These are phyloP conservation scores for Exophiala alcalophila DNA, from an alignment of 2,329 filamentous ascomycete species.

Conservation along the genomic window DNA sequence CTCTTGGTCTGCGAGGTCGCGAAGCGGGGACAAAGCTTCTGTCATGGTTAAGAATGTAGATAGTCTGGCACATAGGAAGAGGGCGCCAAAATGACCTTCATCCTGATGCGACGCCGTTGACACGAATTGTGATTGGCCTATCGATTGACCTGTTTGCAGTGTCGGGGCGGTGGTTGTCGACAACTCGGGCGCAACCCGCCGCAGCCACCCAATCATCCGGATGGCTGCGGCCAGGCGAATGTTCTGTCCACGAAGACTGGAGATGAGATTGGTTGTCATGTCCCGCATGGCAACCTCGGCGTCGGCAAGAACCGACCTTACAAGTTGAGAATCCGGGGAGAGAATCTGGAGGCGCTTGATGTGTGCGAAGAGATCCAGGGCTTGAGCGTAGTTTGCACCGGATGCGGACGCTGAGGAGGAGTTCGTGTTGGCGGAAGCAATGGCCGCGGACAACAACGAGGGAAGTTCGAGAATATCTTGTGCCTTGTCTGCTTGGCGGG, in stretches of 20 bases:
- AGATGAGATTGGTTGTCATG: conserved; percentile 81
- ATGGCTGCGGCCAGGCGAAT: conserved; percentile 88
- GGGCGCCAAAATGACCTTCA: conserved; percentile 71
- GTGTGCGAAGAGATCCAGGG: conserved; percentile 88
- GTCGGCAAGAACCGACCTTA: conserved; percentile 69
- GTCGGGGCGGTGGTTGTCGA: conserved; percentile 38
- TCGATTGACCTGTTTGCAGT: not conserved
- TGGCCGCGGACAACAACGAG: conserved; percentile 73
- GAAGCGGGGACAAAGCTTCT: conserved; percentile 77
- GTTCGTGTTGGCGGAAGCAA: conserved; percentile 42
- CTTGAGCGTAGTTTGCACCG: conserved; percentile 74
- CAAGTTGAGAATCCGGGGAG: conserved; percentile 74
- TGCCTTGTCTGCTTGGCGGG: conserved; percentile 82
- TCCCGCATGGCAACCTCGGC: conserved; percentile 84
- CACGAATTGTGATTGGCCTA: conserved; percentile 3
- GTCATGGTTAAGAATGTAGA: conserved; percentile 76
- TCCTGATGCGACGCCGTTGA: conserved; percentile 35
- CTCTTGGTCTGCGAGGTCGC: conserved; percentile 87
- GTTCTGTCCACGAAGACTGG: conserved; percentile 64
- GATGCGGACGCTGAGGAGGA: conserved; percentile 42
- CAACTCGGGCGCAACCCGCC: conserved; percentile 79
- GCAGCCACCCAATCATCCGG: conserved; percentile 85
- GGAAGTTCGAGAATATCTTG: conserved; percentile 90
- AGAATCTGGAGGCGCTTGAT: conserved; percentile 80
- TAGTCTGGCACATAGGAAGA: conserved; percentile 85